A percentile compares a stretch with the other conserved stretches of the same genome.
These are phyloP conservation scores for Persicaria tinctoria DNA, from an alignment of 148 eudicot genomes.

Conservation along the genomic window DNA sequence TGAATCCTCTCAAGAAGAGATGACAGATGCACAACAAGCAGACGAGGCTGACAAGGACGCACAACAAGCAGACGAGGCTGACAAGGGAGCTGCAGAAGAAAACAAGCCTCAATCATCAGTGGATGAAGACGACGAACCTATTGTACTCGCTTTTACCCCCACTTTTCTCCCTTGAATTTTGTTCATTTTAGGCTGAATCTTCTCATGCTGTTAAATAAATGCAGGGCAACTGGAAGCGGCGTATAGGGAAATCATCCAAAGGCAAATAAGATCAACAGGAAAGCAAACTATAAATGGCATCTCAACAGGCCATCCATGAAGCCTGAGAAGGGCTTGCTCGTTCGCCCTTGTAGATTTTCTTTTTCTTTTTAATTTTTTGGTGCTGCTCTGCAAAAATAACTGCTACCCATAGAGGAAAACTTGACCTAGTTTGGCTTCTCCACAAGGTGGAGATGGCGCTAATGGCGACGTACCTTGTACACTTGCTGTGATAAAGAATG, in stretches of 20 bases:
- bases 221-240: conserved; percentile 69
- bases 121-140: conserved; percentile 66
- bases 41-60: conserved; percentile 34
- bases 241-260: conserved; percentile 35
- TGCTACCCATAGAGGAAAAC: conserved; percentile 4
- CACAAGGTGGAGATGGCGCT: not conserved
- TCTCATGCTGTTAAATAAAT: not conserved
- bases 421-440: conserved; percentile 1
- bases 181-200: not conserved
- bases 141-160: conserved; percentile 35
- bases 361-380: not conserved
- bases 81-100: conserved; percentile 17
- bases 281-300: not conserved
- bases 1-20: conserved; percentile 22
- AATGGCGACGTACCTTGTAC: conserved; percentile 3
- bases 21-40: conserved; percentile 18
- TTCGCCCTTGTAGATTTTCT: not conserved
- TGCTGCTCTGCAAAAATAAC: conserved; percentile 7
- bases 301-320: not conserved
- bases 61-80: conserved; percentile 29
- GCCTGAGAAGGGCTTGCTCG: not conserved
- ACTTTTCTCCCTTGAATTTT: not conserved
- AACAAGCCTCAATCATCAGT: conserved; percentile 19
- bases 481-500: conserved; percentile 2
- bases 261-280: conserved; percentile 22